phyloP scores from a whole-genome alignment of 2,329 filamentous ascomycete species.

The Geosmithia putterillii region DNA sequence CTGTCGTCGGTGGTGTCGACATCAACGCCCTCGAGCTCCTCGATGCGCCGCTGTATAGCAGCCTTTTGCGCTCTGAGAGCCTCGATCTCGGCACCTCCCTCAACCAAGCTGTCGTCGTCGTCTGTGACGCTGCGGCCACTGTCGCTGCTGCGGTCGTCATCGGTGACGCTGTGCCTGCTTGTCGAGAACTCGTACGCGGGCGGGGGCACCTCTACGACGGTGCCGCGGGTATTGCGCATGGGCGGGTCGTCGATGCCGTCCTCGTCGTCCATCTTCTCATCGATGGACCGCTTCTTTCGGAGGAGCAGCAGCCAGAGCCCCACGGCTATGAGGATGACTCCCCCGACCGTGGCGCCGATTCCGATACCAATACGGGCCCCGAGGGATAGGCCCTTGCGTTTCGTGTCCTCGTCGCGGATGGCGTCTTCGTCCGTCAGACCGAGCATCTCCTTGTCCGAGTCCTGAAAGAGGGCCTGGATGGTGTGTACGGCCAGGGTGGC shows the following conservation, averaged over 20 bases:
- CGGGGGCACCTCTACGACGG: slow-evolving; percentile 8
- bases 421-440: slow-evolving; percentile 20
- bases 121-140: slow-evolving; percentile 5
- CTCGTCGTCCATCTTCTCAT: not conserved
- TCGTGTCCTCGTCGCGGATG: slow-evolving; percentile 9
- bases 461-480: slow-evolving; percentile 22
- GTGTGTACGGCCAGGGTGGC: slow-evolving; percentile 24
- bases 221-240: not conserved
- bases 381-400: slow-evolving; percentile 11
- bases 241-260: not conserved
- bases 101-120: slow-evolving; percentile 8
- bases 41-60: slow-evolving; percentile 20
- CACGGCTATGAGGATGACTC: slow-evolving; percentile 14
- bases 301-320: slow-evolving; percentile 11
- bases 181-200: slow-evolving; percentile 16
- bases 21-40: slow-evolving; percentile 19
- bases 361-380: slow-evolving; percentile 21
- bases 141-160: not conserved
- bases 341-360: slow-evolving; percentile 15
- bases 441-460: slow-evolving; percentile 19
- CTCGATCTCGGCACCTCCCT: slow-evolving; percentile 17
- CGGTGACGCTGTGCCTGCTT: slow-evolving; percentile 7
- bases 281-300: slow-evolving; percentile 4
- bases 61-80: slow-evolving; percentile 19
- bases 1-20: slow-evolving; percentile 7